Percentiles rank a stretch among this genome's conserved stretches.
phyloP scores from a whole-genome alignment of 169 alveolate species.

The Babesia bovis region DNA sequence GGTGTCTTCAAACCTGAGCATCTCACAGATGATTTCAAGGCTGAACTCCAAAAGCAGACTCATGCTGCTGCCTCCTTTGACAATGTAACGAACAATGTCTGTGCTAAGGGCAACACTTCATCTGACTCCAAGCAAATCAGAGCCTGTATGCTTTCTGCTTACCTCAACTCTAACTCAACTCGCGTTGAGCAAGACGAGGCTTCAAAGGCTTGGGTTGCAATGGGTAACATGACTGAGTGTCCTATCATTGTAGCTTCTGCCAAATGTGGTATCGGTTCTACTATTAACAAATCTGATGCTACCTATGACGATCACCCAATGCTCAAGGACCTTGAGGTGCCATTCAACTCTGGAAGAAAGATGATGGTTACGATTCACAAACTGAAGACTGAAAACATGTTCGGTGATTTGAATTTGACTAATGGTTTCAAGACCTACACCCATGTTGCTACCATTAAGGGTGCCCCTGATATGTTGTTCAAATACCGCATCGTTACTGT shows the following conservation, averaged over 20 bases:
- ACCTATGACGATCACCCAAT: slow-evolving; percentile 54
- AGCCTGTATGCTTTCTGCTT: slow-evolving; percentile 80
- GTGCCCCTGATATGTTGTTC: slow-evolving; percentile 86
- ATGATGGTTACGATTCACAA: slow-evolving; percentile 87
- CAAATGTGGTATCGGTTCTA: slow-evolving; percentile 79
- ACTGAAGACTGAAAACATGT: slow-evolving; percentile 59
- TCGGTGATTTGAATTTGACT: slow-evolving; percentile 61
- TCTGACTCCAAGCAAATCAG: slow-evolving; percentile 68
- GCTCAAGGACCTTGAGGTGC: slow-evolving; percentile 79
- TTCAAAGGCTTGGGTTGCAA: slow-evolving; percentile 53
- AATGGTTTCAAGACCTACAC: slow-evolving; percentile 53
- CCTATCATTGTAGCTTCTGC: slow-evolving; percentile 89
- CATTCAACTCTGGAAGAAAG: slow-evolving; percentile 86
- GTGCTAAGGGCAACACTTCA: slow-evolving; percentile 20
- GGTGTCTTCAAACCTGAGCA: slow-evolving; percentile 79
- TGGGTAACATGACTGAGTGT: slow-evolving; percentile 90
- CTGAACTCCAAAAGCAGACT: slow-evolving; percentile 31
- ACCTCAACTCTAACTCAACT: slow-evolving; percentile 84
- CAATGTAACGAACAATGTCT: slow-evolving; percentile 3
- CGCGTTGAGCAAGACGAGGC: slow-evolving; percentile 69
- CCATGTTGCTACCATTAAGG: slow-evolving; percentile 87
- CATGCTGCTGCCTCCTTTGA: not conserved
- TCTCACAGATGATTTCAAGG: slow-evolving; percentile 65
- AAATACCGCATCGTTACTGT: slow-evolving; percentile 14
- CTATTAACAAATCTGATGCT: slow-evolving; percentile 17